Evolutionary conservation across 2,329 filamentous ascomycete species (phyloP).

Genomic region (Aciculosporium take): DNA sequence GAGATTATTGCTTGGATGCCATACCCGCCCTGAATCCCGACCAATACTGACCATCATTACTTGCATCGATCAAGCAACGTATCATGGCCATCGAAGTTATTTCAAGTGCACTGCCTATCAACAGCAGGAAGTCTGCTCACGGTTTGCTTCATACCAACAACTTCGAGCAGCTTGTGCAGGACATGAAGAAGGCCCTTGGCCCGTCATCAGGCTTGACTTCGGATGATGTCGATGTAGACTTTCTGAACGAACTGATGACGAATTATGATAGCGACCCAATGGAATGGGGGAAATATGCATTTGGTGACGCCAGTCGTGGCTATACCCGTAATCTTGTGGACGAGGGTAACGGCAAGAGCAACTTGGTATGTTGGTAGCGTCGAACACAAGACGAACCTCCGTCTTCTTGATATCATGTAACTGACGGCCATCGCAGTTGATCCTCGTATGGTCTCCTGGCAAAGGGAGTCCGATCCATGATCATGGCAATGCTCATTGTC

Average conservation of each 20-base stretch:
- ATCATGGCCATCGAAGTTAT: conserved; percentile 23
- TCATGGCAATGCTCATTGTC: conserved; percentile 74
- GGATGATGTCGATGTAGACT: conserved; percentile 61
- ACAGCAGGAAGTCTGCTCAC: conserved; percentile 11
- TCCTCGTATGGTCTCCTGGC: conserved; percentile 80
- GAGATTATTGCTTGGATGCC: not conserved
- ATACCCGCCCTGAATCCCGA: not conserved
- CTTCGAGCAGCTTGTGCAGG: conserved; percentile 58
- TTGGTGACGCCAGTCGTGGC: conserved; percentile 51
- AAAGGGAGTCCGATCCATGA: conserved; percentile 80
- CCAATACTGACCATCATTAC: not conserved
- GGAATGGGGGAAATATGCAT: conserved; percentile 64
- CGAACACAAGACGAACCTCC: not conserved
- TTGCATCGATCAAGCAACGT: conserved; percentile 5
- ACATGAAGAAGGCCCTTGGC: conserved; percentile 62
- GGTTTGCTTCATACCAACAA: conserved; percentile 21
- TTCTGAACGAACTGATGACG: conserved; percentile 60
- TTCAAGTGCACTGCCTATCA: conserved; percentile 13
- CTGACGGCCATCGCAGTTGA: conserved; percentile 37
- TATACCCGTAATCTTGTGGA: conserved; percentile 88
- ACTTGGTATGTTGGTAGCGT: conserved; percentile 39
- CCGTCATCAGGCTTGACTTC: conserved; percentile 71
- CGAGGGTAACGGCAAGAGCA: conserved; percentile 70
- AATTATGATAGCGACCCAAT: conserved; percentile 52
- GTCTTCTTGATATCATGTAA: not conserved